Conservation (phyloP, 1,284 basidiomycete species). For the Ganoderma multipileum region DNA sequence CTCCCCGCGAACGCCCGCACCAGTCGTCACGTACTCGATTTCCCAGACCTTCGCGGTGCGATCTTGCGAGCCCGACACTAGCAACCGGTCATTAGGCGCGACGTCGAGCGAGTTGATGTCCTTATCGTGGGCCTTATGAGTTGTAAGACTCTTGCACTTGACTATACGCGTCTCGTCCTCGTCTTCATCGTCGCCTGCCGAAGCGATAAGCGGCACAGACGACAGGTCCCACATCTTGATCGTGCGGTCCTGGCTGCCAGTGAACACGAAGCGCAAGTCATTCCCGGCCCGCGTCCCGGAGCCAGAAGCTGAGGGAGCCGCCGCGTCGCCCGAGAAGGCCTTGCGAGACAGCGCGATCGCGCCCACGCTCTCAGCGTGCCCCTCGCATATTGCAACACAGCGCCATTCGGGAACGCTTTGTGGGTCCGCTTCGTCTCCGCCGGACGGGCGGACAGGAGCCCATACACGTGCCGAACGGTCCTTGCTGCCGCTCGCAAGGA, state of each 20-base stretch:
- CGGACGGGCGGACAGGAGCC: slow-evolving; percentile 51
- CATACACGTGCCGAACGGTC: slow-evolving; percentile 91
- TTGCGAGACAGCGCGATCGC: slow-evolving; percentile 83
- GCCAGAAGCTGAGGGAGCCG: slow-evolving; percentile 21
- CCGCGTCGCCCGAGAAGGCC: slow-evolving; percentile 35
- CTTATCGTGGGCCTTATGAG: slow-evolving; percentile 95
- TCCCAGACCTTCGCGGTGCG: slow-evolving; percentile 92
- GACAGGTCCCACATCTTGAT: slow-evolving; percentile 98
- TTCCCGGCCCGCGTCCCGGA: slow-evolving; percentile 21
- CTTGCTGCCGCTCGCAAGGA: slow-evolving; percentile 92
- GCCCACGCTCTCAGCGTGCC: slow-evolving; percentile 94
- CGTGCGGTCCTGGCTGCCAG: slow-evolving; percentile 95
- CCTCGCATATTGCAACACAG: slow-evolving; percentile 90
- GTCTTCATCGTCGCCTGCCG: slow-evolving; percentile 36
- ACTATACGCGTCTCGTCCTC: slow-evolving; percentile 28
- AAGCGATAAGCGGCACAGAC: slow-evolving; percentile 45
- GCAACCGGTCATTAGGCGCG: slow-evolving; percentile 87
- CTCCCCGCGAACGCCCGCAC: slow-evolving; percentile 63
- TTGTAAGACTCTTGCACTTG: slow-evolving; percentile 83
- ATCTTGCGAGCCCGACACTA: slow-evolving; percentile 97
- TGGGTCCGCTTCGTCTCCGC: slow-evolving; percentile 22
- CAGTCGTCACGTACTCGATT: slow-evolving; percentile 64
- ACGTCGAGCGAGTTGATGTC: slow-evolving; percentile 98
- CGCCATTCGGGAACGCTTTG: slow-evolving; percentile 62
- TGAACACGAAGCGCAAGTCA: slow-evolving; percentile 77